Evolutionary conservation across 192 early-diverging fungal species (phyloP).

Genomic region (Chytriomyces confervae): DNA sequence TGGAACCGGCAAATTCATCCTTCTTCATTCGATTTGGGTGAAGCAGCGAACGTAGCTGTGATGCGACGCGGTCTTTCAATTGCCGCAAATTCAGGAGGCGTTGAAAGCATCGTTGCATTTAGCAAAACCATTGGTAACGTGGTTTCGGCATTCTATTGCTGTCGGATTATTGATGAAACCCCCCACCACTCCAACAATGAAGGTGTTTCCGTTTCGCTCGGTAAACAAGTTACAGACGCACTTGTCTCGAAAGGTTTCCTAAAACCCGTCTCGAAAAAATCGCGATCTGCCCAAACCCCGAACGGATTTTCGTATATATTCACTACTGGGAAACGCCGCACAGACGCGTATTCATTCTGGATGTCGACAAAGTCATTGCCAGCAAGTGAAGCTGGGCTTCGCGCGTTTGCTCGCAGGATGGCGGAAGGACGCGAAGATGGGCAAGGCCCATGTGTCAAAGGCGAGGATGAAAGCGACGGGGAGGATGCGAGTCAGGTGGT

Average conservation of each 20-base stretch:
- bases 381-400: not conserved
- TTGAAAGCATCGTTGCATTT: conserved; percentile 18
- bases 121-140: not conserved
- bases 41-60: not conserved
- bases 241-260: not conserved
- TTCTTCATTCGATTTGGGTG: conserved; percentile 5
- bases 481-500: conserved; percentile 1
- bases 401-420: not conserved
- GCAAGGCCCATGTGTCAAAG: not conserved
- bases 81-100: not conserved
- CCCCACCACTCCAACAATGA: not conserved
- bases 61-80: conserved; percentile 11
- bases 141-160: not conserved
- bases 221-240: not conserved
- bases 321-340: not conserved
- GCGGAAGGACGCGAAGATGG: not conserved
- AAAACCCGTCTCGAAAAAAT: not conserved
- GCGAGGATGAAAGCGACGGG: not conserved
- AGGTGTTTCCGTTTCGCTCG: not conserved
- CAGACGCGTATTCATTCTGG: not conserved
- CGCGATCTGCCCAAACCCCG: not conserved
- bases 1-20: not conserved
- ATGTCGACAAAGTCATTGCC: conserved; percentile 9
- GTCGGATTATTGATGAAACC: not conserved
- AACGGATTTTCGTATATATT: not conserved